Conservation (phyloP, 129 eudicot genomes). For the Rutidosis leptorrhynchoides region DNA sequence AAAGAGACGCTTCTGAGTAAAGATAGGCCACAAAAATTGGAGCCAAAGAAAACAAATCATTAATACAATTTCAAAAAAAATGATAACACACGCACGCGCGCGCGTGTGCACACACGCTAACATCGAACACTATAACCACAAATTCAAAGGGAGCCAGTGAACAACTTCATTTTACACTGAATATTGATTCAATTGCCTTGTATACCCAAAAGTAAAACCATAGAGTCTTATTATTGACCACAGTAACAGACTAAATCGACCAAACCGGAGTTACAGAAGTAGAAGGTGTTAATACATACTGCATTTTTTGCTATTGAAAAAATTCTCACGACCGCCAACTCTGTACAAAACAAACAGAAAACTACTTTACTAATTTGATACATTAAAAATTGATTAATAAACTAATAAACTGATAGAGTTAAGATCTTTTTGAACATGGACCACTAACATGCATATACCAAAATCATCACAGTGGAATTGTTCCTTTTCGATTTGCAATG, state of each 20-base stretch:
- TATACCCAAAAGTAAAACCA: slow-evolving; percentile 7
- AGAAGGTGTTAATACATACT: slow-evolving; percentile 45
- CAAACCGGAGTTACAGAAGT: slow-evolving; percentile 1
- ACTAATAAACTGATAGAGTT: slow-evolving; percentile 9
- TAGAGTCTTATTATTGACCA: neutral
- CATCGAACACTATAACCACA: too few species aligned
- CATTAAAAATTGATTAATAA: neutral
- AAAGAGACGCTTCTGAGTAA: too few species aligned
- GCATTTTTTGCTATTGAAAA: slow-evolving; percentile 84
- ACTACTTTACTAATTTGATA: neutral
- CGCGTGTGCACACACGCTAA: too few species aligned
- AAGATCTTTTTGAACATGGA: neutral
- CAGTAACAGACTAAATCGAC: neutral
- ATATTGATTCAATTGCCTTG: too few species aligned
- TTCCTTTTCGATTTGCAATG: slow-evolving; percentile 60
- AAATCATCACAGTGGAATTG: slow-evolving; percentile 95
- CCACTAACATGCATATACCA: slow-evolving; percentile 91
- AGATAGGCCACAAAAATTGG: too few species aligned
- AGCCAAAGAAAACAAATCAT: too few species aligned
- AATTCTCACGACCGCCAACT: slow-evolving; percentile 87
- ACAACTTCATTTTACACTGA: too few species aligned
- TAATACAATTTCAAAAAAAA: too few species aligned
- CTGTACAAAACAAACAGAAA: slow-evolving; percentile 31
- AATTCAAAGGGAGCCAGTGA: too few species aligned
- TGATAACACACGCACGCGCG: too few species aligned